Base-by-base conservation (phyloP, 371 early-diverging fungal genomes). In the Apophysomyces ossiformis region DNA sequence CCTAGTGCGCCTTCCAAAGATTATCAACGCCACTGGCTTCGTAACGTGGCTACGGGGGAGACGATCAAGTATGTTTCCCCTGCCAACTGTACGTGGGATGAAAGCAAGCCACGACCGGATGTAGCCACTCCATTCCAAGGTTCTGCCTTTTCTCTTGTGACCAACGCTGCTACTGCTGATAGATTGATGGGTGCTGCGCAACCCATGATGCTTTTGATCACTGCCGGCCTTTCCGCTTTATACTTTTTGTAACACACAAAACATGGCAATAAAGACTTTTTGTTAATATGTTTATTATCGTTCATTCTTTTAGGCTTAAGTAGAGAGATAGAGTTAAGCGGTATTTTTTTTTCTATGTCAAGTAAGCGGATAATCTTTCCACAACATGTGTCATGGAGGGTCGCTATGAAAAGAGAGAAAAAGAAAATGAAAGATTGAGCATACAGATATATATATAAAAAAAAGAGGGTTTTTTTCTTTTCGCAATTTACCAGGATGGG, bases 21-120 rank as follows among this genome's bases (percentile, higher is more conserved):
- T 7, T 89, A 84, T 68, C 61, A 77, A 44, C 79, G 85, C 61
- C 59, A 66, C 54, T 89, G 92, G 91, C 76, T 92, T 72, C 89
- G 92, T 62, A 90, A 92, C 66, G 73, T 90, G 63, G 90, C 84
- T 16, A 73, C 75, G 57, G 44, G 63, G 21, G 89, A 89, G 64
- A 12, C 84, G 7, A 85, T 83, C 65, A 74, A 75, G 38, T 66
- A 79, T 15, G 68, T 74, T 61, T 69, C 71, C 5, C 70, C 81
- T n/a, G 61, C 65, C 12, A 77, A 88, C 71, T 91, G 91, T 70
- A 78, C 87, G 32, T 78, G 82, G 69, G 69, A 77, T 43, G 85
- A 88, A 50, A 70, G 68, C 68, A 66, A 72, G 18, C 78, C 85
- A 21, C 72, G 85, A 60, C 74, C 81, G 36, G 79, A 88, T 44